Evolutionary conservation across 345 rosid species (phyloP).

Genomic region (Eutrema heterophyllum): DNA sequence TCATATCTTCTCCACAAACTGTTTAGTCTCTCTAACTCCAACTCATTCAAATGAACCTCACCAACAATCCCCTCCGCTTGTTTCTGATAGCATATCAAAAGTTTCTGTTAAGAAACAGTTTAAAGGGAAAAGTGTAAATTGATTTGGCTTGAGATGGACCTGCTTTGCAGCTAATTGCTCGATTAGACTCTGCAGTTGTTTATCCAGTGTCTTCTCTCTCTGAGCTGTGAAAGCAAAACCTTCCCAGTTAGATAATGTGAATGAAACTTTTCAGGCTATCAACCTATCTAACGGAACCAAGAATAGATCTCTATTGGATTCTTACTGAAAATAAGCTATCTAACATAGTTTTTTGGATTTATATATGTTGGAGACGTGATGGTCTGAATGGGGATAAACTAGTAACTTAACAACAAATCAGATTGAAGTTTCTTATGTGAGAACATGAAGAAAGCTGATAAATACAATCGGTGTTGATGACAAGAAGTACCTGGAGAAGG

Average conservation of each 20-base stretch:
- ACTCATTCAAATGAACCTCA: slow-evolving; percentile 69
- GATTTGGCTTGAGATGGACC: slow-evolving; percentile 38
- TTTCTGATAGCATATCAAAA: slow-evolving; percentile 38
- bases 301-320: not conserved
- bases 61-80: slow-evolving; percentile 83
- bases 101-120: not conserved
- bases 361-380: slow-evolving; percentile 4
- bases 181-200: slow-evolving; percentile 81
- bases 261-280: not conserved
- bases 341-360: not conserved
- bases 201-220: slow-evolving; percentile 86
- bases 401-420: not conserved
- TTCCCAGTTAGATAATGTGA: not conserved
- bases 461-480: not conserved
- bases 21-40: slow-evolving; percentile 71
- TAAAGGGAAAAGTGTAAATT: not conserved
- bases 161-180: slow-evolving; percentile 92
- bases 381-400: not conserved
- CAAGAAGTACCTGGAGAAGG: slow-evolving; percentile 69
- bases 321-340: not conserved
- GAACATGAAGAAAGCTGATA: not conserved
- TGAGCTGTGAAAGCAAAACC: slow-evolving; percentile 50
- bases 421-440: not conserved
- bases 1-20: slow-evolving; percentile 56
- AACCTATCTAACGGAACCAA: not conserved